phyloP scores from a whole-genome alignment of 2,329 filamentous ascomycete genomes.

The Epichloe gansuensis region DNA sequence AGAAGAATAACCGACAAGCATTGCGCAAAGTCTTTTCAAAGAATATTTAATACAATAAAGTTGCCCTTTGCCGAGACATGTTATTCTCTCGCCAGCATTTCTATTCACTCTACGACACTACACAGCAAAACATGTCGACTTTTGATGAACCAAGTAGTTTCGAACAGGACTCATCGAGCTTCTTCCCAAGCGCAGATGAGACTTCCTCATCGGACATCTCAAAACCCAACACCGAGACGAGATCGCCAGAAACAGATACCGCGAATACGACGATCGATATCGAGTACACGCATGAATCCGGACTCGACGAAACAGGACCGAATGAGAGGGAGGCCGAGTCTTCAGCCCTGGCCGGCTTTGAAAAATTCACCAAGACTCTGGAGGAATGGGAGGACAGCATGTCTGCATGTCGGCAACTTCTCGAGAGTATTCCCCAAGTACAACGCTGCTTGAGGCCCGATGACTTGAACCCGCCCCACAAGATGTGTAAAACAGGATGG shows the following conservation, averaged over 20 bases:
- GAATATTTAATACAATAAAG: too few relatives aligned
- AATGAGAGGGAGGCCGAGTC: not conserved
- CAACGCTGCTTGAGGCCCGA: not conserved
- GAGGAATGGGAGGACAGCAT: not conserved
- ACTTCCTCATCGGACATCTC: not conserved
- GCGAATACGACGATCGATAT: not conserved
- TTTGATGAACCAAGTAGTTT: not conserved
- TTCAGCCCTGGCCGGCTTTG: not conserved
- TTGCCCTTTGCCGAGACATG: too few relatives aligned
- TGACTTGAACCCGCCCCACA: not conserved
- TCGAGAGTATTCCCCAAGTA: not conserved
- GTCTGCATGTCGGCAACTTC: not conserved
- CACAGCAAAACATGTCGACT: not conserved
- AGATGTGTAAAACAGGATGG: not conserved
- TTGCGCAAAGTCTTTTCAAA: too few relatives aligned
- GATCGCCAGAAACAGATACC: not conserved
- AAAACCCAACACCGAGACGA: not conserved
- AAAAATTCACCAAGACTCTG: not conserved
- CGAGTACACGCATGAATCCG: not conserved
- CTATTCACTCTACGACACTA: too few relatives aligned
- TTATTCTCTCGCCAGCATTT: too few relatives aligned
- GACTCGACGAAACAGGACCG: not conserved
- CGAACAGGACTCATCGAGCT: not conserved
- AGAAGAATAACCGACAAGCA: too few relatives aligned
- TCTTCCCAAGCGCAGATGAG: not conserved